phyloP scores from a whole-genome alignment of 257 asterid species.

The Solanum virginianum region DNA sequence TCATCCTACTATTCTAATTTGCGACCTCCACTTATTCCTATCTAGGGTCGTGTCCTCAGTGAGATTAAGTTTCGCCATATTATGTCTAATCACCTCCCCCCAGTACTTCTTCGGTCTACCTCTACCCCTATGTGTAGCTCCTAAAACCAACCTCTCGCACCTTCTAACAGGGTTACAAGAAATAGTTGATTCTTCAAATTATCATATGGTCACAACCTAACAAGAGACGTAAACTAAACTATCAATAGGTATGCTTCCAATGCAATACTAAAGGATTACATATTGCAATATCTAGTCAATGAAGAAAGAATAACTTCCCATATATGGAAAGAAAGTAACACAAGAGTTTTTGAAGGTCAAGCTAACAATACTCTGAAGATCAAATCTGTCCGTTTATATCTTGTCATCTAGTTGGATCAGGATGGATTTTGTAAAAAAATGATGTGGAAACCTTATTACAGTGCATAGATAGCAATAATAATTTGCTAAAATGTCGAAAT shows the following conservation, averaged over 20 bases:
- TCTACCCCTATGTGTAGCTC: no score
- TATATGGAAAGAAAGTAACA: not conserved
- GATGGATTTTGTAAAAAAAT: not conserved
- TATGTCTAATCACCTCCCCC: no score
- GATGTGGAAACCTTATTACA: not conserved
- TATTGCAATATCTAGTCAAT: not conserved
- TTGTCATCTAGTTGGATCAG: not conserved
- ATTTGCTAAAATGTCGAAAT: not conserved
- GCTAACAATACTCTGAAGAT: not conserved
- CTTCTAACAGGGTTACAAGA: no score
- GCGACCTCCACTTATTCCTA: no score
- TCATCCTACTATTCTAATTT: no score
- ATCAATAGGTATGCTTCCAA: not conserved
- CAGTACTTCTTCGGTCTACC: no score
- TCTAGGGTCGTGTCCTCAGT: no score
- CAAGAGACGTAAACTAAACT: not conserved
- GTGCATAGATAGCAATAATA: not conserved
- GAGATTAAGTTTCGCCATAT: no score
- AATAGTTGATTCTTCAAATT: not conserved
- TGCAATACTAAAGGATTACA: not conserved
- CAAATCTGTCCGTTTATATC: not conserved
- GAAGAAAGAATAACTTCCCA: not conserved
- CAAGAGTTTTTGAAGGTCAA: not conserved
- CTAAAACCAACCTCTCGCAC: no score
- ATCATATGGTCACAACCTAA: not conserved